Evolutionary conservation across 2,329 filamentous ascomycete genomes (phyloP).

Genomic region (Conoideocrella luteorostrata): DNA sequence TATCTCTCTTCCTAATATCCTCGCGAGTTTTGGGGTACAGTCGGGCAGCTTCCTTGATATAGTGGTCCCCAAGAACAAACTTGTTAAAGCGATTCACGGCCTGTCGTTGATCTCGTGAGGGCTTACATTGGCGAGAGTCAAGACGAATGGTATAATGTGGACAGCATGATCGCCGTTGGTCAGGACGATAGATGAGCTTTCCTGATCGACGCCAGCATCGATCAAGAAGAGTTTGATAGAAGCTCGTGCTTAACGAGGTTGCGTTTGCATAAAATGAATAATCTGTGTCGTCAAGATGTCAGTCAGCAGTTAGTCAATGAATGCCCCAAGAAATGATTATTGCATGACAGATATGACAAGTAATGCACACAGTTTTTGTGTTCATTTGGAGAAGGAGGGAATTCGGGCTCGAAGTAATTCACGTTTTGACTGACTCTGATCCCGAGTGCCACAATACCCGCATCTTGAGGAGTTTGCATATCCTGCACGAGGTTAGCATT

Average conservation of each 20-base stretch:
- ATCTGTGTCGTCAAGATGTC: constrained; percentile 39
- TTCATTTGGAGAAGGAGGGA: background rate
- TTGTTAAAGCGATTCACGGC: constrained; percentile 71
- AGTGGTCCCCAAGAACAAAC: constrained; percentile 61
- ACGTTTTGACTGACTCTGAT: constrained; percentile 46
- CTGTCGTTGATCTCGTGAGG: constrained; percentile 67
- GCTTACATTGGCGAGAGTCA: constrained; percentile 57
- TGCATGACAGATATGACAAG: background rate
- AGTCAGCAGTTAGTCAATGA: constrained; percentile 22
- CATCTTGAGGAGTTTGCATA: constrained; percentile 47
- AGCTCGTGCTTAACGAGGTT: constrained; percentile 51
- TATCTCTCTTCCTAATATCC: constrained; percentile 56
- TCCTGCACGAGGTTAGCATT: constrained; percentile 25
- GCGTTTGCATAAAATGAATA: constrained; percentile 66
- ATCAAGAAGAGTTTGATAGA: constrained; percentile 68
- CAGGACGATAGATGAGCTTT: constrained; percentile 68
- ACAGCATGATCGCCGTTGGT: constrained; percentile 76
- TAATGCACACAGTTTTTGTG: background rate
- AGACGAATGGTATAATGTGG: constrained; percentile 82
- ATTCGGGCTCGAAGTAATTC: constrained; percentile 12
- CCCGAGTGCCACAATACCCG: constrained; percentile 44
- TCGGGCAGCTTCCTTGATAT: constrained; percentile 56
- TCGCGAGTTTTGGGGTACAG: constrained; percentile 62
- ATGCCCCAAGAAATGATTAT: constrained; percentile 1
- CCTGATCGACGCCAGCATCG: constrained; percentile 73